Percentiles rank a stretch among this genome's conserved stretches.
These are phyloP conservation scores for Aegilops umbellulata DNA, from an alignment of 176 grass and related monocot species.

Conservation along the genomic window DNA sequence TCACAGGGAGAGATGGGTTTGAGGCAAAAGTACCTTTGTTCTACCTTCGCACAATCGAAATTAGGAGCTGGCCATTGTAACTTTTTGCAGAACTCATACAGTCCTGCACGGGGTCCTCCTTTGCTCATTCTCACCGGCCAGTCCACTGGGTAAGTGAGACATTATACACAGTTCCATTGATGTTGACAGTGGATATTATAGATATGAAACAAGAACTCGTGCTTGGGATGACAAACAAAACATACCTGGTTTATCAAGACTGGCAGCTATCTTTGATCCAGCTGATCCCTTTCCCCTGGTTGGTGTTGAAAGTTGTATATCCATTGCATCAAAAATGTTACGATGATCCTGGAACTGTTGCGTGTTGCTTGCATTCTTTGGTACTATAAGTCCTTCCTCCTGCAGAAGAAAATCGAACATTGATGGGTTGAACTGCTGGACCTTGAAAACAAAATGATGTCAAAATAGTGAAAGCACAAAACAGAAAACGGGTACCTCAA, in stretches of 20 bases:
- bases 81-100: conserved; percentile 73
- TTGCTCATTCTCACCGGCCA: conserved; percentile 66
- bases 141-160: conserved; percentile 55
- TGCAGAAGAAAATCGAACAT: conserved; percentile 35
- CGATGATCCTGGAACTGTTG: conserved; percentile 34
- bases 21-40: conserved; percentile 47
- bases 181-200: not conserved
- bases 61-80: conserved; percentile 77
- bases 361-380: conserved; percentile 44
- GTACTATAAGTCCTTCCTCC: conserved; percentile 50
- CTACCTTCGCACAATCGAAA: conserved; percentile 50
- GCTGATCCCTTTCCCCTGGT: conserved; percentile 9
- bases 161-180: conserved; percentile 1
- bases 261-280: not conserved
- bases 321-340: conserved; percentile 38
- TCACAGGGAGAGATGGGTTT: not conserved
- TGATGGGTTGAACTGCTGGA: conserved; percentile 10
- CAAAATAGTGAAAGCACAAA: conserved; percentile 19
- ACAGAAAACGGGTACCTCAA: conserved; percentile 54
- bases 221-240: not conserved
- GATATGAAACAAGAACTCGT: not conserved
- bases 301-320: conserved; percentile 31
- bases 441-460: conserved; percentile 6
- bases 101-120: conserved; percentile 72
- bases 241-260: conserved; percentile 48